Base-by-base conservation (phyloP, 2,329 filamentous ascomycete genomes). In the Talaromyces piceae region DNA sequence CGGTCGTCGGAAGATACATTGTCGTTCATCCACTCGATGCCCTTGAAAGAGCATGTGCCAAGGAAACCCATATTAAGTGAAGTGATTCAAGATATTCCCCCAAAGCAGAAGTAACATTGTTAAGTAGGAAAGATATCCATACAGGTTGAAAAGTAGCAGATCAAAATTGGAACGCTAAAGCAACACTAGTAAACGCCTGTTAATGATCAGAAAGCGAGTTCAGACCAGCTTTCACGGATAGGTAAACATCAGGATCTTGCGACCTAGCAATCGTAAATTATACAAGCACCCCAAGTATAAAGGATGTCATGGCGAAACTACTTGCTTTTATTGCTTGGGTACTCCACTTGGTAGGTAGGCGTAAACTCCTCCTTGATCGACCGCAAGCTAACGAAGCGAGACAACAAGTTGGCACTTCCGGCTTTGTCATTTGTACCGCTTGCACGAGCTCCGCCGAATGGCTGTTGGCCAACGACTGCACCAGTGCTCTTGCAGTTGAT, bases 331-430 rank as follows among this genome's bases (percentile, higher is more conserved):
- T 89, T 89, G 71, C 84, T 88, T 18, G 84, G 83, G 67, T 90
- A 90, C 48, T 67, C 67, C 27, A 89, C 83, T 66, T 77, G 74
- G 28, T 77, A 77, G 28, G 80, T 83, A 3, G 80, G 72, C 55
- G 73, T 71, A 61, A 88, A 90, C 73, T 89, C 86, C 76, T 90
- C 86, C 80, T 87, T 87, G 62, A 87, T 78, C 41, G 80, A 81
- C 56, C 83, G 74, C 63, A 80, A 70, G 66, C 82, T 86, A 50
- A 86, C 82, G 64, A 87, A 87, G 45, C 84, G 75, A 52, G 73
- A 77, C 59, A 87, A 67, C 56, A 87, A 67, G 67, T 81, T 82
- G 58, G 75, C 68, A 61, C 81, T 84, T 30, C 84, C 84, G 13
- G 84, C 83, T 76, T 87, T 87, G 70, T 87, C 84, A 64, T 87